A percentile compares a stretch with the other conserved stretches of the same genome.
These are phyloP conservation scores for Rutstroemia sp. DNA, from an alignment of 2,329 filamentous ascomycete species.

Conservation along the genomic window DNA sequence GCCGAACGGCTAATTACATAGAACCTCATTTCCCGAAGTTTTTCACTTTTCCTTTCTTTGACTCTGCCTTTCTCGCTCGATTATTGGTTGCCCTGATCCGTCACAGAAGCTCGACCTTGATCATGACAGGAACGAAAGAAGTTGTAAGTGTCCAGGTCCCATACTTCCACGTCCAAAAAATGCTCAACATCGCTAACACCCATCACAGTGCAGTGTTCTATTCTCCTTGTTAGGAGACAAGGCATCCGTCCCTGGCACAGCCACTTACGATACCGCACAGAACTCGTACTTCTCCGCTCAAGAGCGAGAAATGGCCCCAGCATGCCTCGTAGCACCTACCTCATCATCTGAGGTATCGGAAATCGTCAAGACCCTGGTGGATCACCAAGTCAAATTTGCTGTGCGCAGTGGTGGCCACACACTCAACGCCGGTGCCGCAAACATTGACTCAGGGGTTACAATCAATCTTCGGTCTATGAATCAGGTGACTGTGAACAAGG, in stretches of 20 bases:
- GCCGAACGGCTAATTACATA: too few species aligned
- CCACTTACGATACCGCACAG: not conserved
- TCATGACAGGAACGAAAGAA: not conserved
- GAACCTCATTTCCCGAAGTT: too few species aligned
- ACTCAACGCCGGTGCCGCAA: conserved; percentile 38
- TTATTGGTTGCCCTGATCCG: not conserved
- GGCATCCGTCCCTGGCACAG: not conserved
- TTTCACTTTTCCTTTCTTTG: not conserved
- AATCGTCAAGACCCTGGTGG: conserved; percentile 10
- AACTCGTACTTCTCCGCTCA: conserved; percentile 27
- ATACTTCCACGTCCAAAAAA: not conserved
- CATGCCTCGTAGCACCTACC: conserved; percentile 16
- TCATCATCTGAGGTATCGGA: conserved; percentile 13
- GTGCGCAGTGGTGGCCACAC: conserved; percentile 20
- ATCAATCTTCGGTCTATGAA: conserved; percentile 37
- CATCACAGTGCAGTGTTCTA: not conserved
- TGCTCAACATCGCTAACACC: not conserved
- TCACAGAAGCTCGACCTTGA: not conserved
- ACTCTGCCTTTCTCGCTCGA: not conserved
- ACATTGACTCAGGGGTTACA: conserved; percentile 39
- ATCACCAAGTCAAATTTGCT: conserved; percentile 16
- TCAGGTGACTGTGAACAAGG: conserved; percentile 21
- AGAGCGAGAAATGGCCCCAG: conserved; percentile 9
- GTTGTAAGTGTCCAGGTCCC: not conserved
- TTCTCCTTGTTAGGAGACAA: not conserved